Conservation (phyloP, 2,329 filamentous ascomycete species). For the Botrytis byssoidea region DNA sequence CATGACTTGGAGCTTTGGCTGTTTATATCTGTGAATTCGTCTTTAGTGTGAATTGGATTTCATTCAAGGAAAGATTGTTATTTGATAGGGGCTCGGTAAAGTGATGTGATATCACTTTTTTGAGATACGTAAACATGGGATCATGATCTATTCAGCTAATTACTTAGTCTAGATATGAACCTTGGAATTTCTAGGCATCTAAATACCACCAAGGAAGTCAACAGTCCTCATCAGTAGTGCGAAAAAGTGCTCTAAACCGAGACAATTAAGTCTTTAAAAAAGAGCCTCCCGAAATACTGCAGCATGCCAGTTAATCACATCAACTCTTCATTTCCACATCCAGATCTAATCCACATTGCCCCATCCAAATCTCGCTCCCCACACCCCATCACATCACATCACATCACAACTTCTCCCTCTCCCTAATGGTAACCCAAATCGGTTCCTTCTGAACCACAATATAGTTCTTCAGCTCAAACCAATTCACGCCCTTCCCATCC, state of each 20-base stretch:
- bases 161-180: not conserved
- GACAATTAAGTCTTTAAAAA: not conserved
- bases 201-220: not conserved
- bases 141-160: not conserved
- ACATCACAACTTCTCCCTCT: not conserved
- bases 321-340: not conserved
- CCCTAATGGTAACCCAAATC: not conserved
- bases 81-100: not conserved
- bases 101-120: not conserved
- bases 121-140: not conserved
- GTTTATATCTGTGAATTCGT: not conserved
- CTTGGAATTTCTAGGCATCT: not conserved
- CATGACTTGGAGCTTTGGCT: not conserved
- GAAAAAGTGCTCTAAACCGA: not conserved
- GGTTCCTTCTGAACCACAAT: not conserved
- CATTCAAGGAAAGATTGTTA: not conserved
- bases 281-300: not conserved
- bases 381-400: not conserved
- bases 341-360: not conserved
- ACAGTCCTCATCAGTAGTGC: not conserved
- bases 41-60: not conserved
- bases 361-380: not conserved
- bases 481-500: not conserved
- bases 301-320: not conserved
- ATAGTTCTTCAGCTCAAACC: not conserved